phyloP scores from a whole-genome alignment of 129 eudicot genomes.

The Escallonia herrerae region DNA sequence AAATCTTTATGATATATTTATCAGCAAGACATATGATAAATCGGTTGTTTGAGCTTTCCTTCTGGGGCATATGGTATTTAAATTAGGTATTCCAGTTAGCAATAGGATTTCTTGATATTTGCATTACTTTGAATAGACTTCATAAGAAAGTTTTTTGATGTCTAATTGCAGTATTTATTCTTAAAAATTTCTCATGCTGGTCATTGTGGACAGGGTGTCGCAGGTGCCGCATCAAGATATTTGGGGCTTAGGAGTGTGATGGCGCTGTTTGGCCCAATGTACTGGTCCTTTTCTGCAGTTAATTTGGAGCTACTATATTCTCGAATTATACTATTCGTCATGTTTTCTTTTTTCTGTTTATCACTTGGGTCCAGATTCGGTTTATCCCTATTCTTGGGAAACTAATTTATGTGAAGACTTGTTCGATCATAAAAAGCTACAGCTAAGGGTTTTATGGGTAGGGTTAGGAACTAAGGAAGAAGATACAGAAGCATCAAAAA shows the following conservation, averaged over 20 bases:
- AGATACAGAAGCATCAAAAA: too few species aligned
- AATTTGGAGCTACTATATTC: not conserved
- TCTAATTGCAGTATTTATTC: not conserved
- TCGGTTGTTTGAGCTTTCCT: not conserved
- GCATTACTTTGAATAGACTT: not conserved
- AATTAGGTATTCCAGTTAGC: too few species aligned
- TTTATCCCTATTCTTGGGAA: not conserved
- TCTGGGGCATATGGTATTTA: too few species aligned
- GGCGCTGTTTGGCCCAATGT: slow-evolving; percentile 84
- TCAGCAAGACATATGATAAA: not conserved
- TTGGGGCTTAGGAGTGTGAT: slow-evolving; percentile 76
- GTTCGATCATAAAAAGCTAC: too few species aligned
- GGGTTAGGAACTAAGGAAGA: too few species aligned
- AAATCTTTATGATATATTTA: not conserved
- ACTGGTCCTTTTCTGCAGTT: slow-evolving; percentile 15
- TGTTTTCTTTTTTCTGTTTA: not conserved
- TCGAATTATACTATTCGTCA: not conserved
- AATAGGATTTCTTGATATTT: not conserved
- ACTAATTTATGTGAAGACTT: not conserved
- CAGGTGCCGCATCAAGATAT: slow-evolving; percentile 74
- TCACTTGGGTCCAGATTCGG: not conserved
- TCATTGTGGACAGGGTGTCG: slow-evolving; percentile 54
- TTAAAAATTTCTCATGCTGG: not conserved
- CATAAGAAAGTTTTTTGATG: not conserved
- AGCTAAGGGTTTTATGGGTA: too few species aligned